A percentile compares a stretch with the other conserved stretches of the same genome.
These are phyloP conservation scores for Mucor sp. DNA, from an alignment of 371 early-diverging fungal genomes.

Conservation along the genomic window DNA sequence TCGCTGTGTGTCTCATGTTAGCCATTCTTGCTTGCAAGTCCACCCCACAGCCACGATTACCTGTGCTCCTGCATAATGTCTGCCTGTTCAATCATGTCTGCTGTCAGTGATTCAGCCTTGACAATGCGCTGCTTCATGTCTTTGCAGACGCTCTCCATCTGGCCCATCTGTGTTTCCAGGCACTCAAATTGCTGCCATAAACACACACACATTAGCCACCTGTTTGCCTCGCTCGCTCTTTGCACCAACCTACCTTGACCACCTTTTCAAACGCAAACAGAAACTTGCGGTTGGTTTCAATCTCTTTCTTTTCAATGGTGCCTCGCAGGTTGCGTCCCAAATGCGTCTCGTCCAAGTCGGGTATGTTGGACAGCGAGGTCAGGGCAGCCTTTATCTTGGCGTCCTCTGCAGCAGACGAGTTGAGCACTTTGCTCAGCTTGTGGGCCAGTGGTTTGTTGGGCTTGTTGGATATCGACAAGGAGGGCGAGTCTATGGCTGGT, in stretches of 20 bases:
- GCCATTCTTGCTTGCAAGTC: not conserved
- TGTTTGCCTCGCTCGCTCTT: not conserved
- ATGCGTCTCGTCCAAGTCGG: conserved; percentile 57
- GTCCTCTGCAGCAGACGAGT: conserved; percentile 57
- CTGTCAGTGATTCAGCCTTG: conserved; percentile 55
- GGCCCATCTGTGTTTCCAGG: conserved; percentile 57
- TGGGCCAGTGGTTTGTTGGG: conserved; percentile 52
- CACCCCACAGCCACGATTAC: conserved; percentile 25
- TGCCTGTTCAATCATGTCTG: conserved; percentile 68
- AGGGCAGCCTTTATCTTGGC: conserved; percentile 64
- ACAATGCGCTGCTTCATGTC: conserved; percentile 67
- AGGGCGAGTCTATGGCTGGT: conserved; percentile 5
- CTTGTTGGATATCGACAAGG: conserved; percentile 38
- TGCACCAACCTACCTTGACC: conserved; percentile 42
- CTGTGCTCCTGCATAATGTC: conserved; percentile 63
- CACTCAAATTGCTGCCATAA: conserved; percentile 58
- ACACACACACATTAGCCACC: too few species aligned
- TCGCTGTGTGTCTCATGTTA: conserved; percentile 37
- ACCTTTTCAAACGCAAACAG: conserved; percentile 64
- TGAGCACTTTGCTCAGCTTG: conserved; percentile 60
- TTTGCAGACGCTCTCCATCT: conserved; percentile 58
- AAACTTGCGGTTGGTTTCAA: conserved; percentile 64
- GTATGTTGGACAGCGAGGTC: conserved; percentile 70
- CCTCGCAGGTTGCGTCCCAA: conserved; percentile 66
- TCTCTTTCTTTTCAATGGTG: conserved; percentile 71